Base-by-base conservation (phyloP, 2,329 filamentous ascomycete species). In the Aspergillus clavatus region DNA sequence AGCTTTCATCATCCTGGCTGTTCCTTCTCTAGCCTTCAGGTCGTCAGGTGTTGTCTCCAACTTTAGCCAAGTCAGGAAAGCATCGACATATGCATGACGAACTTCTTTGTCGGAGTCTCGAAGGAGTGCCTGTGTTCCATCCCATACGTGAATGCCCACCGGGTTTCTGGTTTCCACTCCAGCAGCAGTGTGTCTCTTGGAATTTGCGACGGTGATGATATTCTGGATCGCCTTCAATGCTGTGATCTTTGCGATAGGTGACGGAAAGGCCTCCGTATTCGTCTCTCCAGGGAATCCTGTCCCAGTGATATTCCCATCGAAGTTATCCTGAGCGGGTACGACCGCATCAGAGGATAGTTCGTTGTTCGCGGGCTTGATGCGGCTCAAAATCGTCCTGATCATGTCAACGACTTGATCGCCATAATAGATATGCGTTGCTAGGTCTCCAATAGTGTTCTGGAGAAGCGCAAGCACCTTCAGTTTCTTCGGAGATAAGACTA, bases 401-500 rank as follows among this genome's bases (percentile, higher is more conserved):
- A 97, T 96, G 67, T 98, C 93, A 1, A 87, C 83, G 44, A 97
- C 88, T 67, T 98, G 93, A 57, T 97, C 91, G 1, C 87, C 87
- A 64, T 98, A 98, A 72, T 98, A 98, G 24, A 96, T 84, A 61
- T 98, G 93, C 0, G 88, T 95, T 2, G 90, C 89, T 22, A 98
- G 74, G 62, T 90, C 82, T n/a, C 89, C 89, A 50, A 96, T 89
- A 68, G 88, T 95, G 55, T 80, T 77, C 63, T 93, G 84, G 12
- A 97, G 77, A 24, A 83, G 80, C 26, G 74, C 67, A 22, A 95
- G 71, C 12, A 96, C 74, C 54, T 83, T 78, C 51, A 77, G 76
- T 40, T 83, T 78, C 12, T 69, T 63, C 2, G 75, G 77, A 45
- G 84, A 78, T 5, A 75, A 48, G 4, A 46, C 43, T 10, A 52